A percentile compares a stretch with the other conserved stretches of the same genome.
These are phyloP conservation scores for Candida pseudoviswanathii DNA, from an alignment of 1,139 yeast species.

Conservation along the genomic window DNA sequence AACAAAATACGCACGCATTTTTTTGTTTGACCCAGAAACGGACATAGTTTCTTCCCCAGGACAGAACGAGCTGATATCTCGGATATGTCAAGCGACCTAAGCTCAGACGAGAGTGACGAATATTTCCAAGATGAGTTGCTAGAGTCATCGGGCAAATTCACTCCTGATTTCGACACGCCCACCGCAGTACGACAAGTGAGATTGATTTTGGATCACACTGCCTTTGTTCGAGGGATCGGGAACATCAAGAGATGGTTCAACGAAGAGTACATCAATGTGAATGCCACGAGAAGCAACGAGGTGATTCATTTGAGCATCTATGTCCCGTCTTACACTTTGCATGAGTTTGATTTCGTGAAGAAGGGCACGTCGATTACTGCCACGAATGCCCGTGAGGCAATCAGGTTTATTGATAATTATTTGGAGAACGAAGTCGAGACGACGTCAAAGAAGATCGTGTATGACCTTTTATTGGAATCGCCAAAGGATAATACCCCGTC, in stretches of 20 bases:
- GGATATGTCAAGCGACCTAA: conserved; percentile 14
- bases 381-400: conserved; percentile 58
- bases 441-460: conserved; percentile 19
- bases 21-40: not conserved
- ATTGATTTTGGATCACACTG: conserved; percentile 59
- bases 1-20: no score
- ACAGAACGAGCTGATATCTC: not conserved
- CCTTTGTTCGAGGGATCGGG: conserved; percentile 61
- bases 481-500: conserved; percentile 48
- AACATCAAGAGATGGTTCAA: conserved; percentile 60
- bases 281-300: conserved; percentile 19
- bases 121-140: conserved; percentile 16
- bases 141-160: conserved; percentile 1
- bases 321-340: conserved; percentile 58
- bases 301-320: conserved; percentile 31
- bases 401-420: conserved; percentile 52
- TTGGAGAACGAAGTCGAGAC: conserved; percentile 19
- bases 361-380: conserved; percentile 58
- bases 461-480: conserved; percentile 32
- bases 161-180: not conserved
- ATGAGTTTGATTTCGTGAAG: conserved; percentile 56
- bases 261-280: conserved; percentile 33
- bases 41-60: no score
- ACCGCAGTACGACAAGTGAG: conserved; percentile 13
- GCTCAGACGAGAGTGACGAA: conserved; percentile 11